Base-by-base conservation (phyloP, 2,329 filamentous ascomycete species). In the Nannizzia gypsea region DNA sequence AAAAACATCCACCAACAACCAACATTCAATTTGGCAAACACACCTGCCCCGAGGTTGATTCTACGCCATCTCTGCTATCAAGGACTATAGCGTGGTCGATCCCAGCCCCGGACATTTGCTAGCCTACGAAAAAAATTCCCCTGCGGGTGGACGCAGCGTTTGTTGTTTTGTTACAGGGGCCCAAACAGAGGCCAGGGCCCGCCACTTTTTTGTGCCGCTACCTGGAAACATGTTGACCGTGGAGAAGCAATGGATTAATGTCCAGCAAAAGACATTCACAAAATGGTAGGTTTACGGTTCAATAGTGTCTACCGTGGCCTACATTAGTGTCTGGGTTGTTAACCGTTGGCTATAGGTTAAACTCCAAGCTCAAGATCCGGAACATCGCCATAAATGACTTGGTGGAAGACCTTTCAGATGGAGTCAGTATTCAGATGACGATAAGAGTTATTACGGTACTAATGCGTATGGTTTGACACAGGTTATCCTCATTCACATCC, bases 251-350 rank as follows among this genome's bases (percentile, higher is more conserved):
- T 84, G 82, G 82, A 78, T 85, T 68, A 82, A 80, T 71, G 90
- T 96, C 76, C 92, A 97, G 79, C 88, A 97, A 75, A 99, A 97
- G 82, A 99, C 93, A 28, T 99, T 99, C 76, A 96, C 91, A 62
- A 99, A 97, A 89, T 99, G 93, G 87, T 89, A 56, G 6, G 66
- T 20, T 64, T 31, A 24, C 61, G 61, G 65, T 6, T 38, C n/a
- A 46, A 64, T 56, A 20, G 46, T 48, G 48, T 28, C 38, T 38
- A 20, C 22, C 24, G 50, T 28, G 22, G 48, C 26, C 54, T 36
- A 36, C 40, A 38, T 17, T 9, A 40, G 11, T 36, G 6, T 13
- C 34, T 1, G 3, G 22, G 56, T 34, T 46, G 48, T 24, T 48
- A 31, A 15, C 28, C 3, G 48, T 17, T 11, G 40, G 17, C 17